Evolutionary conservation across 139 green algal species (phyloP).

Genomic region (Chlorella sp.): DNA sequence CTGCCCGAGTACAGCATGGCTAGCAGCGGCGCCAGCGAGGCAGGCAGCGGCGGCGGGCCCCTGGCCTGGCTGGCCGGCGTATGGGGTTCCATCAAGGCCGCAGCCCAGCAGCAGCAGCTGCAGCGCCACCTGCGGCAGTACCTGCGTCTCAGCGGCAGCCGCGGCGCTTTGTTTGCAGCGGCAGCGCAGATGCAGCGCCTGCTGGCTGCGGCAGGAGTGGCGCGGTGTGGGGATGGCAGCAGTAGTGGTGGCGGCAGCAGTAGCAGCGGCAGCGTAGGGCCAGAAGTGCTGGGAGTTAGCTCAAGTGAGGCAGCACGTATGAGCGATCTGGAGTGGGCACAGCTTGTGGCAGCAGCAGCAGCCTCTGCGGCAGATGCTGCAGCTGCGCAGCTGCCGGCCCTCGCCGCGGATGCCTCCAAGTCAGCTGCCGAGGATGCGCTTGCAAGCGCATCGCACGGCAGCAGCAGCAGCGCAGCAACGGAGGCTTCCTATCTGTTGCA

Average conservation of each 20-base stretch:
- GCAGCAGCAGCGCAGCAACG: neutral
- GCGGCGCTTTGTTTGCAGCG: neutral
- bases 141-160: constrained; percentile 22
- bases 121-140: constrained; percentile 21
- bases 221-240: no score
- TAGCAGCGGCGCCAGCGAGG: neutral
- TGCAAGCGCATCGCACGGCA: neutral
- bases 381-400: no score
- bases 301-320: neutral
- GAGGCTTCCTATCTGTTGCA: neutral
- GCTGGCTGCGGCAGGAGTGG: constrained; percentile 2
- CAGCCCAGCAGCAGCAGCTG: constrained; percentile 29
- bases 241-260: neutral
- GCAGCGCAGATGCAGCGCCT: constrained; percentile 25
- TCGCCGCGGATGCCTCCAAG: neutral
- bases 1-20: constrained; percentile 13
- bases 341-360: constrained; percentile 17
- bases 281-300: neutral
- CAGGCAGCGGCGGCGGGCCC: constrained; percentile 1
- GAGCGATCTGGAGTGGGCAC: neutral
- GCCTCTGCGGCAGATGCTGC: neutral
- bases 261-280: neutral
- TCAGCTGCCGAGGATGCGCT: neutral
- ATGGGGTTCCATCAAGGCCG: constrained; percentile 17
- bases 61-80: constrained; percentile 25